Conservation (phyloP, 495 filamentous ascomycete species). For the Daldinia concentrica region DNA sequence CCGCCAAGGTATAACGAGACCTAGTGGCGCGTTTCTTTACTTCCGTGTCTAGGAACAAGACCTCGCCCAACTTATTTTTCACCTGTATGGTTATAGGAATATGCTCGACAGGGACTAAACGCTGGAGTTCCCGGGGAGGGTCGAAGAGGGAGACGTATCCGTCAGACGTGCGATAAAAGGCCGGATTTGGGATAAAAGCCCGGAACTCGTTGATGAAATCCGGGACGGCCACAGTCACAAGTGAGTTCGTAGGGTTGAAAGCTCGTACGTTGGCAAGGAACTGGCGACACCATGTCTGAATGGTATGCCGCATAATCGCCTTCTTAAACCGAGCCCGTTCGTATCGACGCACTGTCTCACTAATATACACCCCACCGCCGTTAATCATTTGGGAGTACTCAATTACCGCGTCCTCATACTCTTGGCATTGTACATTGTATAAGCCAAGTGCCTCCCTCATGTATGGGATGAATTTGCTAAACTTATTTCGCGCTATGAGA, state of each 20-base stretch:
- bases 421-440: constrained; percentile 39
- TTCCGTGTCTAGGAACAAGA: background rate
- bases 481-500: constrained; percentile 36
- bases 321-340: constrained; percentile 37
- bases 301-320: constrained; percentile 41
- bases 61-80: constrained; percentile 8
- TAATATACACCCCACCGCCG: constrained; percentile 13
- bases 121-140: constrained; percentile 13
- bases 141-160: constrained; percentile 44
- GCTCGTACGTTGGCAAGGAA: constrained; percentile 38
- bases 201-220: constrained; percentile 59
- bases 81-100: constrained; percentile 25
- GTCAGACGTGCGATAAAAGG: constrained; percentile 46
- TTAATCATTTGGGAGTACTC: constrained; percentile 42
- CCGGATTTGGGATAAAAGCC: constrained; percentile 54
- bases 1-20: constrained; percentile 23
- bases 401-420: constrained; percentile 47
- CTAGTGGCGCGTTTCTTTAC: background rate
- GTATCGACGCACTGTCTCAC: constrained; percentile 17
- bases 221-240: constrained; percentile 48
- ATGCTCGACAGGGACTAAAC: background rate
- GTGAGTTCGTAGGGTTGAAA: constrained; percentile 13
- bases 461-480: constrained; percentile 31
- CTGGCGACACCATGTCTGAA: constrained; percentile 35
- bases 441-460: constrained; percentile 40